Percentiles rank a stretch among this genome's conserved stretches.
These are phyloP conservation scores for Sicyos edulis DNA, from an alignment of 306 rosid species.

Conservation along the genomic window DNA sequence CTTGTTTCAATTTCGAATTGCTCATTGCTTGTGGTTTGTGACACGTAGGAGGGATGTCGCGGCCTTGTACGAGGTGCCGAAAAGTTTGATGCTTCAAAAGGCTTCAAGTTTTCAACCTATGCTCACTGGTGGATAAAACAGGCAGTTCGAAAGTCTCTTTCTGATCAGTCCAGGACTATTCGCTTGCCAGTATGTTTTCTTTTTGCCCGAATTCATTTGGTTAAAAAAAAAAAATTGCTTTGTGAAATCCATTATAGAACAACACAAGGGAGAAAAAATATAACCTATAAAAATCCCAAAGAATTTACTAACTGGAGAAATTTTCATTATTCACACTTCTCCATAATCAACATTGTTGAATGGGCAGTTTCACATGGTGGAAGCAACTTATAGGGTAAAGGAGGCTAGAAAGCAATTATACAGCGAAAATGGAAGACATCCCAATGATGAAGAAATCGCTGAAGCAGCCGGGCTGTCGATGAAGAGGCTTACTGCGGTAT, in stretches of 20 bases:
- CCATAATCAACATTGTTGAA: constrained; percentile 19
- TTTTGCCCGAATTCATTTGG: neutral
- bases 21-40: constrained; percentile 10
- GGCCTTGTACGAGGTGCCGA: constrained; percentile 91
- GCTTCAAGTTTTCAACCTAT: constrained; percentile 96
- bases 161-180: constrained; percentile 81
- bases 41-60: constrained; percentile 82
- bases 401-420: constrained; percentile 76
- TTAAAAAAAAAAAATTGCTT: constrained; percentile 9
- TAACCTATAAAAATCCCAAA: too few species aligned
- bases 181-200: constrained; percentile 84
- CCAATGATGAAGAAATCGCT: constrained; percentile 72
- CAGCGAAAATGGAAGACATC: constrained; percentile 72
- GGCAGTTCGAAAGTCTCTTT: constrained; percentile 79
- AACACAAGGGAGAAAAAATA: neutral
- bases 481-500: constrained; percentile 81
- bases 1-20: neutral
- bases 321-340: too few species aligned
- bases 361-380: constrained; percentile 86
- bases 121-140: constrained; percentile 99
- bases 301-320: neutral
- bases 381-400: constrained; percentile 82
- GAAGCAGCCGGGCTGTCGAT: constrained; percentile 81
- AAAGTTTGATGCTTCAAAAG: constrained; percentile 91
- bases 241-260: neutral